Evolutionary conservation across 2,329 filamentous ascomycete genomes (phyloP).

Genomic region (Tolypocladium nubicola): DNA sequence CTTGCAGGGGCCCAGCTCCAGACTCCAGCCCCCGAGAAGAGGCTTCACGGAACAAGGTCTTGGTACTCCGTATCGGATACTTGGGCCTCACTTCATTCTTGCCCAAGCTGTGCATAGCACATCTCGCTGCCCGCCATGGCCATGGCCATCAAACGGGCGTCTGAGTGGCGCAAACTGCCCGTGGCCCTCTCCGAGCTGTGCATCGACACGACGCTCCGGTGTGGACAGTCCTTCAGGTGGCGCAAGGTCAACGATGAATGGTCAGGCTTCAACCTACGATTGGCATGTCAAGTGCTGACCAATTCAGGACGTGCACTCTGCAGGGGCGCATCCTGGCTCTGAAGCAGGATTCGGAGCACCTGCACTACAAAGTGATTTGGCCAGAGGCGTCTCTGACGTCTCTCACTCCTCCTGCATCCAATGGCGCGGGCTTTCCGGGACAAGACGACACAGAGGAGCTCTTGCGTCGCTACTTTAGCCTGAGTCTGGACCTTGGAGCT

Average conservation of each 20-base stretch:
- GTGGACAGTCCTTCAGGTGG: constrained; percentile 96
- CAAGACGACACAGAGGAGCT: constrained; percentile 64
- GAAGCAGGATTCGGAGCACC: constrained; percentile 65
- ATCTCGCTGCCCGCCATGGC: background rate
- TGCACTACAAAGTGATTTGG: constrained; percentile 72
- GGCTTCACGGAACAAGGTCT: too few relatives aligned
- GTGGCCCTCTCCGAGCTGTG: constrained; percentile 76
- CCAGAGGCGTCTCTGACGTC: constrained; percentile 18
- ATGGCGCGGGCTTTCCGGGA: constrained; percentile 6
- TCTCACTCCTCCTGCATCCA: constrained; percentile 4
- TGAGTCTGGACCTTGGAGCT: constrained; percentile 61
- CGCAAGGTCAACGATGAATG: constrained; percentile 77
- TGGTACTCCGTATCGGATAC: too few relatives aligned
- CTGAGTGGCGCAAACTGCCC: constrained; percentile 81
- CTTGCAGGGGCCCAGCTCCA: background rate
- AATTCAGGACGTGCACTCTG: constrained; percentile 63
- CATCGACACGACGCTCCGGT: constrained; percentile 87
- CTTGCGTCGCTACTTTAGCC: constrained; percentile 76
- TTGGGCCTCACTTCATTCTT: too few relatives aligned
- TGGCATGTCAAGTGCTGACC: background rate
- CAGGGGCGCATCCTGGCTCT: constrained; percentile 77
- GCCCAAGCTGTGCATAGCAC: background rate
- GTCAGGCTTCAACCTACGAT: constrained; percentile 29
- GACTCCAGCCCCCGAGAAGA: background rate
- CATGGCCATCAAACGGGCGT: constrained; percentile 37